Evolutionary conservation across 345 rosid genomes (phyloP).

Genomic region (Melastoma malabathricum): DNA sequence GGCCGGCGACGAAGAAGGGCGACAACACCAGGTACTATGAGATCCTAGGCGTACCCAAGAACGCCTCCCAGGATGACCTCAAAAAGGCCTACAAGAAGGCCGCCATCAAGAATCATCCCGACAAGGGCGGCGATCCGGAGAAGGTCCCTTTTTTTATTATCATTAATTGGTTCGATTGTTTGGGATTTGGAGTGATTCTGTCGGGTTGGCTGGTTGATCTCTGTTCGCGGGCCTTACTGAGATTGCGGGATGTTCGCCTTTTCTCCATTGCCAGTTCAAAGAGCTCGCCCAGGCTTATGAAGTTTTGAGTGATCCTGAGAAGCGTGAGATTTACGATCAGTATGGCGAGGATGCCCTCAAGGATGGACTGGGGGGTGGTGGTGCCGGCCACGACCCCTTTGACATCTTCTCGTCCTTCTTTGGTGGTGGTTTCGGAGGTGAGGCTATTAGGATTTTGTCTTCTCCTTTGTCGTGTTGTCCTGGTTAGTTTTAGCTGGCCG

Average conservation of each 20-base stretch:
- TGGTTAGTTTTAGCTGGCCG: too few species aligned
- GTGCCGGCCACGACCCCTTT: conserved; percentile 6
- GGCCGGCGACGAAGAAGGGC: conserved; percentile 20
- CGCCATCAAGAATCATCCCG: conserved; percentile 31
- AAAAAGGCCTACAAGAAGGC: conserved; percentile 26
- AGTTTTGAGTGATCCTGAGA: conserved; percentile 25
- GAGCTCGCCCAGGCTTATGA: conserved; percentile 28
- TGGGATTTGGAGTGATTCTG: too few species aligned
- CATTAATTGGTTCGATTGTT: too few species aligned
- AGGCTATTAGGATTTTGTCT: too few species aligned
- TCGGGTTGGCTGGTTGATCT: too few species aligned
- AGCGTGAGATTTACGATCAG: conserved; percentile 25
- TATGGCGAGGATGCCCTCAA: conserved; percentile 29
- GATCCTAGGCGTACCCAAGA: conserved; percentile 18
- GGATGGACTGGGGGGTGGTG: conserved; percentile 27
- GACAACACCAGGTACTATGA: conserved; percentile 21
- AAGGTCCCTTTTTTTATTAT: too few species aligned
- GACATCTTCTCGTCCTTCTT: too few species aligned
- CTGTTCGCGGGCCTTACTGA: too few species aligned
- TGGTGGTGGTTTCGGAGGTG: too few species aligned
- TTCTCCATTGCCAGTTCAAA: too few species aligned
- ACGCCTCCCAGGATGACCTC: conserved; percentile 20
- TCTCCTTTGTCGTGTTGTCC: too few species aligned
- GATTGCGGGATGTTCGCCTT: too few species aligned
- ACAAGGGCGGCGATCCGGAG: conserved; percentile 29